Conservation (phyloP, 2,329 filamentous ascomycete species). For the Rhynchosporium agropyri region DNA sequence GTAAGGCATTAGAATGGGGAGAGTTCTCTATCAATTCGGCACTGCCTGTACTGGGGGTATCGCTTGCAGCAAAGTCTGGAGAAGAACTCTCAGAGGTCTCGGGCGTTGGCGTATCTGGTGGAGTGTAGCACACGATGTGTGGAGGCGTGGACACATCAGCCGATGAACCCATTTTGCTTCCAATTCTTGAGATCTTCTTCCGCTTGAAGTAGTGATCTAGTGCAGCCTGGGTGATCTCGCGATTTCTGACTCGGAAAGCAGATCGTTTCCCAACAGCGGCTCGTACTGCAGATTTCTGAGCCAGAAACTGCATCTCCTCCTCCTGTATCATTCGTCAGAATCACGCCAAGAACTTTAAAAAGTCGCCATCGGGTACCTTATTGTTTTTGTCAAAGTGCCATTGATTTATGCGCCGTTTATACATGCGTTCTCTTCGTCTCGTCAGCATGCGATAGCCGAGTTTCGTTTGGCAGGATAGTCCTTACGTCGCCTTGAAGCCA, state of each 20-base stretch:
- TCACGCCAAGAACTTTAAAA: conserved; percentile 1
- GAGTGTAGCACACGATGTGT: conserved; percentile 16
- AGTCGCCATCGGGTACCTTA: conserved; percentile 11
- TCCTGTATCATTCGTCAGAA: conserved; percentile 12
- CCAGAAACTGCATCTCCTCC: conserved; percentile 17
- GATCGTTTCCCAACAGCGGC: conserved; percentile 13
- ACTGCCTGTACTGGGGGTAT: conserved; percentile 7
- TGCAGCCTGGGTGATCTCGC: conserved; percentile 10
- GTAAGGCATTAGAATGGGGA: background rate
- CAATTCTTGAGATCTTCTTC: conserved; percentile 12
- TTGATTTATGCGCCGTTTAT: conserved; percentile 13
- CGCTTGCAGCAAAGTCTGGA: conserved; percentile 3
- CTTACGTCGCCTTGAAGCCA: conserved; percentile 15
- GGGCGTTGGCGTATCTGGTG: conserved; percentile 12
- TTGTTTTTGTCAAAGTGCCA: conserved; percentile 16
- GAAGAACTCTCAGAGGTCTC: conserved; percentile 6
- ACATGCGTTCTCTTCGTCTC: conserved; percentile 14
- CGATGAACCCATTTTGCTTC: background rate
- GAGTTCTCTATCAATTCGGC: conserved; percentile 9
- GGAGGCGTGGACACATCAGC: conserved; percentile 9
- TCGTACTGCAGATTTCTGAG: conserved; percentile 10
- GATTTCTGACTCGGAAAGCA: conserved; percentile 15
- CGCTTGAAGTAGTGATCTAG: conserved; percentile 18
- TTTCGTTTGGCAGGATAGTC: background rate
- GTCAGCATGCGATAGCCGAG: background rate